Evolutionary conservation across 1,139 yeast genomes (phyloP), one percentile per base, ranked within the genome.

Genomic region (Blastobotrys capitulatus): DNA sequence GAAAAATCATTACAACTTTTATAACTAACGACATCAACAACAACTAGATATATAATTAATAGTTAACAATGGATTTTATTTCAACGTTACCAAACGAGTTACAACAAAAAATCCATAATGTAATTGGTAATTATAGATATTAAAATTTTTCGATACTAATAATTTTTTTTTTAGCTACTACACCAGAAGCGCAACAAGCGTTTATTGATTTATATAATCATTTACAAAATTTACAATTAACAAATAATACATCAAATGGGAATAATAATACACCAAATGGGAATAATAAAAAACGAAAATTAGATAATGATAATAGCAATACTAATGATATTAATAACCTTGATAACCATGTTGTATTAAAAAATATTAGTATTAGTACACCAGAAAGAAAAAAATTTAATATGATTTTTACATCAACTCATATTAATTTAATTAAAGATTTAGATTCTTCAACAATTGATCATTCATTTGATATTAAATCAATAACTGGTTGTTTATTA

Each of bases 351-450:
- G 38, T 50, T 6, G 49, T 51, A 8, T 43, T 56, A 16, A 37
- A 48, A 9, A 60, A 57, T 32, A 36, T 65, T 20, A 59, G 67
- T 9, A 48, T 65, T 44, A 50, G 59, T 12, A 49, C 59, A 9
- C 69, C 69, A 2, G 60, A 60, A 35, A 58, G 69, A 35, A 62
- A 64, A 50, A 61, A 62, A 49, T 52, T 60, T 44, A 52, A 56
- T 15, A 42, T 65, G 20, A 51, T 57, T 6, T 26, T 64, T 31
- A 49, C 53, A 36, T 32, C 50, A 25, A 45, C 47, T 22, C 47
- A 54, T 7, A 27, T 63, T 22, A 38, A 45, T 1, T 49, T 54
- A 25, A 48, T 41, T 25, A 49, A 46, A 25, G 47, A 42, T 10
- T 20, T 44, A 25, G 43, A 32, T 2, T 48, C 42, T 25, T 44